Conservation (phyloP, 208 protist genomes). For the Wallacemonas sp. region DNA sequence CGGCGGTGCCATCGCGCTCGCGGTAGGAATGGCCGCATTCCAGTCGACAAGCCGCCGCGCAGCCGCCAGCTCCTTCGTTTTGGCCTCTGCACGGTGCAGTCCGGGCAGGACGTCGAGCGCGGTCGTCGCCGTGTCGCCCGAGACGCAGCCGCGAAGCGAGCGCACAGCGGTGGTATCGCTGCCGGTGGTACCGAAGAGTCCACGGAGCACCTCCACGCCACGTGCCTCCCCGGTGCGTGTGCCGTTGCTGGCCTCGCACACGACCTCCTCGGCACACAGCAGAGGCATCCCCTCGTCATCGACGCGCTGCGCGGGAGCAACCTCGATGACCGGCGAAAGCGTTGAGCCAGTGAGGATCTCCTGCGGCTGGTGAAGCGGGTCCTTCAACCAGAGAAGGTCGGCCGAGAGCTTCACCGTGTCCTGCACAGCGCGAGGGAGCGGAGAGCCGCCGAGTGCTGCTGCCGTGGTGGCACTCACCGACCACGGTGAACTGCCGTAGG, state of each 20-base stretch:
- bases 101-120: constrained; percentile 41
- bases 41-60: constrained; percentile 49
- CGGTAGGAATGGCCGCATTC: constrained; percentile 51
- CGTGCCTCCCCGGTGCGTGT: background rate
- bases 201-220: constrained; percentile 27
- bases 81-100: constrained; percentile 30
- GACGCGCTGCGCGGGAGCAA: background rate
- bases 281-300: background rate
- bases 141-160: constrained; percentile 3
- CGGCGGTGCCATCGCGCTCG: constrained; percentile 43
- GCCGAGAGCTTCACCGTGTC: constrained; percentile 7
- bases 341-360: background rate
- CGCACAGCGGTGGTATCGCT: constrained; percentile 30
- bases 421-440: background rate
- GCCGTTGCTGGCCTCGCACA: constrained; percentile 9
- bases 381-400: background rate
- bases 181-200: constrained; percentile 43
- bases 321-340: background rate
- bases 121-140: background rate
- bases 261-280: constrained; percentile 1
- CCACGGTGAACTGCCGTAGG: background rate
- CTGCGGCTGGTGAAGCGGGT: constrained; percentile 1
- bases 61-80: constrained; percentile 34
- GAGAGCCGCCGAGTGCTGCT: background rate
- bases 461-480: background rate